Base-by-base conservation (phyloP, 148 eudicot species). In the Cornus kousa region DNA sequence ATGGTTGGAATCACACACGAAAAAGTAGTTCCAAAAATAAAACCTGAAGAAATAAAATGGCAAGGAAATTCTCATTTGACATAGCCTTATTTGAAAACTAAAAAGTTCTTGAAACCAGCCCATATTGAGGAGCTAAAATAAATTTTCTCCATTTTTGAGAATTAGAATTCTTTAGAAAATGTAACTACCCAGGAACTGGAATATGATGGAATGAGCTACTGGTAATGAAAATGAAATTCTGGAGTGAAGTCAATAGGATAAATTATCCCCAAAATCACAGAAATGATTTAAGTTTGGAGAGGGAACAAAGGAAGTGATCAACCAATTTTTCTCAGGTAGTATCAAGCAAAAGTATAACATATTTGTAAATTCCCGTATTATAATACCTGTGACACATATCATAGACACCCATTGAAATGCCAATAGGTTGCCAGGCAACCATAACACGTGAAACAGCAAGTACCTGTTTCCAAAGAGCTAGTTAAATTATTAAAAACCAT, bases 361-460 rank as follows among this genome's bases (percentile, higher is more conserved):
- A 13, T 62, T 1, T 20, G 66, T 62, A 62, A 20, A 62, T 62
- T 19, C 6, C 19, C 24, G 0, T 70, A 35, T 22, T 19, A 71
- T 65, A 48, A 73, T 91, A 94, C 98, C 98, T 91, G 88, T 90
- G 98, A 83, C 98, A 93, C 92, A 94, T 94, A 76, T 94, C 98
- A 74, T 94, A 94, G 59, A 91, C 94, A 76, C 98, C 98, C 98
- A 94, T 94, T 74, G 95, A 83, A 75, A 94, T 94, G 85, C 98
- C 98, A 87, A 94, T 93, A 68, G 98, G 98, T 80, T 90, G 95
- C 98, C 98, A 94, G 57, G 98, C 97, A 80, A 94, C 98, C 94
- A 92, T 91, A 68, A 95, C 94, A 70, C 97, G 89, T 62, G 97
- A 95, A 84, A 93, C 97, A 28, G 97, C 98, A 89, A 95, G 95